Base-by-base conservation (phyloP, 2,329 filamentous ascomycete species). In the Stylonectria norvegica region DNA sequence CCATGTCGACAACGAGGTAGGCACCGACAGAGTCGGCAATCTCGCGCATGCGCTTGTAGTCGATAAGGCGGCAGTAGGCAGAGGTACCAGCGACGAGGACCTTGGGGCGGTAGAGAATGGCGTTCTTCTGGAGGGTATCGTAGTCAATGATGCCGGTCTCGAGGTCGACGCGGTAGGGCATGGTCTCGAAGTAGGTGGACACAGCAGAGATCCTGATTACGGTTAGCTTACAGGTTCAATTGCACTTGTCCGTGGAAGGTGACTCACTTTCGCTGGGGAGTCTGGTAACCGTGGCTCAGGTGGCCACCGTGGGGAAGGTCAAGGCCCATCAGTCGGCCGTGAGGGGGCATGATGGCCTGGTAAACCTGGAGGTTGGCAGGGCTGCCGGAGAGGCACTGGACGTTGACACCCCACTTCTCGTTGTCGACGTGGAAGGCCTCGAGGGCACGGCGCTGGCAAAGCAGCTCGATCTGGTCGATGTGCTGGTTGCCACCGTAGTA, bases 401-500 rank as follows among this genome's bases (percentile, higher is more conserved):
- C 93, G 65, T 98, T 98, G 72, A 98, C 93, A 66, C 93, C 93
- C 93, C 93, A 98, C 75, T 94, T 89, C 55, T 82, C 79, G 14
- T 84, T 64, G 70, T 94, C 86, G 54, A 95, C 72, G 63, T 88
- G 79, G 77, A 97, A 98, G 43, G 90, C 85, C 71, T 88, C 79
- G 50, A 98, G 85, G 53, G 93, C 93, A 71, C 93, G 86, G 68
- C 82, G 78, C 76, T 98, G 93, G 80, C 93, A 98, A 47, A 93
- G 85, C 55, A 86, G 79, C 79, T 98, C 93, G 61, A 96, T 89
- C 70, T 88, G 78, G 69, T 98, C 93, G 56, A 98, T 98, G 79
- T 93, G 89, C 78, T 98, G 86, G 76, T 98, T 98, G 64, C 93
- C 93, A 64, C 93, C 93, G 64, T 98, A 98, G 81, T 98, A 98